Base-by-base conservation (phyloP, 2,329 filamentous ascomycete genomes). In the Penicillium sp. region DNA sequence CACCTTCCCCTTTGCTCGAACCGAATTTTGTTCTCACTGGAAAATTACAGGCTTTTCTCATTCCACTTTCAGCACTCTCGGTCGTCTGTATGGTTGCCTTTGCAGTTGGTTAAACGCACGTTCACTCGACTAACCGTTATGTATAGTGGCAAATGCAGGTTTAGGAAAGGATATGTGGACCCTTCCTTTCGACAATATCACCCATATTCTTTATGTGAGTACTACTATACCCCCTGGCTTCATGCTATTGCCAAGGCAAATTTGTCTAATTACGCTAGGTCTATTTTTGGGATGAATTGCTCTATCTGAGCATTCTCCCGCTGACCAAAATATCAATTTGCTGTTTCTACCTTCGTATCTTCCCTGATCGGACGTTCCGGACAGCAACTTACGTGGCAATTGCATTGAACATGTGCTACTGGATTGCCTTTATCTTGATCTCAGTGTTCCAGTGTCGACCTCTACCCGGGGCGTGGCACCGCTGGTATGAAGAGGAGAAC, bases 161-260 rank as follows among this genome's bases (percentile, higher is more conserved):
- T 69, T 80, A 6, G 78, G 79, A 9, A 69, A 67, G 27, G 77
- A 81, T 56, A 76, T 80, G 61, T 81, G 79, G 78, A 75, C 71
- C 33, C 67, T 81, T 5, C 67, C 73, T 1, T 73, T 74, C 35
- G 68, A 78, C n/a, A 65, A 78, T 40, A 75, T 81, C 54, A 80
- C 77, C 1, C 54, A 69, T 3, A 72, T 79, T 57, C 74, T 80
- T 41, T 72, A 74, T 46, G 73, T 69, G 12, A 61, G 60, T 59
- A 37, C 29, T 67, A 63, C n/a, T 10, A 13, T 33, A 25, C 62
- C 17, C 68, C 64, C 23, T 69, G 70, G 8, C 55, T 42, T 66
- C 5, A 72, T 19, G 10, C 13, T 2, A 13, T 33, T 15, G 12
- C 31, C 31, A 33, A 33, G 13, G 31, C 13, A 4, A 13, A 33